Conservation (phyloP, 108 stramenopile genomes). For the Nannochloropsis gaditana region DNA sequence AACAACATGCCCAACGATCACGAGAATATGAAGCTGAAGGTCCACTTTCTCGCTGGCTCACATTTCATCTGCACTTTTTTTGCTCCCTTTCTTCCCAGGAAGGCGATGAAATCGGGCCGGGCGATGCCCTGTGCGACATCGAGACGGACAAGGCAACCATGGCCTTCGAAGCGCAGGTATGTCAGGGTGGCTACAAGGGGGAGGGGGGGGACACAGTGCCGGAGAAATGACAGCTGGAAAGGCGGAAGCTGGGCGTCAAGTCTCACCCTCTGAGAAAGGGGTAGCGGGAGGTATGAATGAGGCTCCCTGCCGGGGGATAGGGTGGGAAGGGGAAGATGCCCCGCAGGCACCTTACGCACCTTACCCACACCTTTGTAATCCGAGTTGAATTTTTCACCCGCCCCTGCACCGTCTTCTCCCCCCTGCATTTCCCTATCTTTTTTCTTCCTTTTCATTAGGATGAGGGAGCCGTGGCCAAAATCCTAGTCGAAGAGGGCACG, state of each 20-base stretch:
- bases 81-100: background rate
- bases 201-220: background rate
- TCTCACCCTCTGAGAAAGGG: no score
- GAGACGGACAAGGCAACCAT: background rate
- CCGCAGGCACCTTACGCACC: no score
- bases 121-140: background rate
- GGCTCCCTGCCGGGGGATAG: no score
- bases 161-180: background rate
- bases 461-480: background rate
- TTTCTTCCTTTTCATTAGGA: background rate
- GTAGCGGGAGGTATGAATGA: no score
- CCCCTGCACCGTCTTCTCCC: background rate
- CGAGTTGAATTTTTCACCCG: no score
- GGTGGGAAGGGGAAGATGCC: no score
- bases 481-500: background rate
- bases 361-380: no score
- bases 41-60: background rate
- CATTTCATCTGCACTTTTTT: background rate
- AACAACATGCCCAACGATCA: no score
- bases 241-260: no score
- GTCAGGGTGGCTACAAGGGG: background rate
- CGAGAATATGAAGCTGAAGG: no score
- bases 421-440: background rate
- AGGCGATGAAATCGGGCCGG: background rate
- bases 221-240: no score